A percentile compares a stretch with the other conserved stretches of the same genome.
Conservation (phyloP, 1,284 basidiomycete species). For the Cryptococcus sp. region DNA sequence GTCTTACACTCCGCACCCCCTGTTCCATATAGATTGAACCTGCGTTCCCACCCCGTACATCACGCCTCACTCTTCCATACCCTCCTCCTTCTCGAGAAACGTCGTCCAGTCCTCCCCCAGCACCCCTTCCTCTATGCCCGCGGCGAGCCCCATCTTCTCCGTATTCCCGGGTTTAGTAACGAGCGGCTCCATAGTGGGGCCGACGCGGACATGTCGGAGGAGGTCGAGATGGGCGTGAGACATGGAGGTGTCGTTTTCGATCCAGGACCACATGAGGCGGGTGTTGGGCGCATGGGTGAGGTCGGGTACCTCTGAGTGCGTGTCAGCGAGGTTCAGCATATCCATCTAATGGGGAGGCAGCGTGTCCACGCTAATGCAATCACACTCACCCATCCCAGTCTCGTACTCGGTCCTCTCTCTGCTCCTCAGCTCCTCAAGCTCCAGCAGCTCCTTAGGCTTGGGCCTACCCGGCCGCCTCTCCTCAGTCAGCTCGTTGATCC, state of each 20-base stretch:
- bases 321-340: conserved; percentile 2
- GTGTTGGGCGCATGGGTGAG: conserved; percentile 71
- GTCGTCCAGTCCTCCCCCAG: conserved; percentile 31
- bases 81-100: neutral
- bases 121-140: conserved; percentile 18
- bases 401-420: conserved; percentile 70
- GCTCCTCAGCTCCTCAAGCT: conserved; percentile 68
- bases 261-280: conserved; percentile 70
- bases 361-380: neutral
- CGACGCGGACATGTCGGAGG: conserved; percentile 40
- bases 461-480: conserved; percentile 71
- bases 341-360: conserved; percentile 4
- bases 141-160: conserved; percentile 36
- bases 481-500: conserved; percentile 62
- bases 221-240: conserved; percentile 64
- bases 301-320: conserved; percentile 69
- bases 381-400: conserved; percentile 71
- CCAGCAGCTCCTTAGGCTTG: conserved; percentile 66
- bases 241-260: conserved; percentile 59
- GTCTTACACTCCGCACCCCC: too few relatives aligned
- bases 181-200: conserved; percentile 24
- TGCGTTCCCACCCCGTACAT: neutral
- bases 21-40: neutral
- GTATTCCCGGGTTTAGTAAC: conserved; percentile 26
- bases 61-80: neutral